Base-by-base conservation (phyloP, 2,329 filamentous ascomycete species). In the Stagonosporopsis tanaceti region DNA sequence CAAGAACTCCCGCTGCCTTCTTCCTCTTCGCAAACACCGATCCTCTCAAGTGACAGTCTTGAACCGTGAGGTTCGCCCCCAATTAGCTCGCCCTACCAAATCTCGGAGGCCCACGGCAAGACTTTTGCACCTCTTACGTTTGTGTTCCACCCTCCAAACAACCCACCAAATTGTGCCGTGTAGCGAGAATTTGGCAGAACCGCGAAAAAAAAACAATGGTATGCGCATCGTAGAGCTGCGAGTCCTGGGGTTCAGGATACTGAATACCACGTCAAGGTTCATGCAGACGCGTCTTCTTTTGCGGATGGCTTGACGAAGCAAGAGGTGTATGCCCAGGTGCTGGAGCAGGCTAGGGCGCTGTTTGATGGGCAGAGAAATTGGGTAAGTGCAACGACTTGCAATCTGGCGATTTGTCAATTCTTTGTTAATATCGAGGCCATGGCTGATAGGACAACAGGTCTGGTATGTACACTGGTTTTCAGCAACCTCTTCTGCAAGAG, bases 201-300 rank as follows among this genome's bases (percentile, higher is more conserved):
- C 32, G 41, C 35, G 17, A 57, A 24, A 57, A 47, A 47, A 46
- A 28, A 47, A 20, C 38, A 28, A 58, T 59, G 56, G 56, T 59
- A 59, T 59, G 56, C 56, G 56, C 56, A 50, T 50, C 50, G 50
- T 53, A 47, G 28, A 59, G 56, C 50, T 59, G 56, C 56, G 56
- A 59, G 56, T 59, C 56, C 50, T 53, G 50, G 22, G 30, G 32
- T 22, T 32, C 56, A 44, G 56, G 56, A 59, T 59, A 50, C 56
- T 59, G 56, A 59, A 59, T 54, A 59, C 56, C 56, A 46, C 30
- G 24, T 39, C 24, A 50, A 67, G 89, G 89, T 91, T 56, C 91
- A 94, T 78, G 91, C 91, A 48, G 90, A 94, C 72, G 86, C 90
- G 3, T 91, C 90, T 50, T 91, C 86, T 68, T 94, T 94, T 76